phyloP scores from a whole-genome alignment of 2,329 filamentous ascomycete species.

The Colletotrichum tropicicola region DNA sequence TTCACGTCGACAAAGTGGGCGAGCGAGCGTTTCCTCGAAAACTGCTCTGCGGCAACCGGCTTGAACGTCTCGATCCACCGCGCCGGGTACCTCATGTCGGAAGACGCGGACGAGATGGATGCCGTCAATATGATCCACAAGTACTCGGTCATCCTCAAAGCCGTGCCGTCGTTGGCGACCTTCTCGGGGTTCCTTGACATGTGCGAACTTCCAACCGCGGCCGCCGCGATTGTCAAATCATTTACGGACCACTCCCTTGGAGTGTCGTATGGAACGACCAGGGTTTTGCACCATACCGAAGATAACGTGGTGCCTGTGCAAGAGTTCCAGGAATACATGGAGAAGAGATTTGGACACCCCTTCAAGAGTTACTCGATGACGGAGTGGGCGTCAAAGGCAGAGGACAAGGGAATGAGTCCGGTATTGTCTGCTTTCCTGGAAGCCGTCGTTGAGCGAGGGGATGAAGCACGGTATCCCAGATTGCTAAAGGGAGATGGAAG shows the following conservation, averaged over 20 bases:
- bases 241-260: neutral
- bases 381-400: neutral
- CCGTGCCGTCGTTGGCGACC: neutral
- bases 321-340: neutral
- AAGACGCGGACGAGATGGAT: constrained; percentile 16
- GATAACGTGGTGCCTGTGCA: constrained; percentile 9
- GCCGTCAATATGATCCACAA: constrained; percentile 18
- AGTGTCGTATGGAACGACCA: neutral
- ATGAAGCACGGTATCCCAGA: constrained; percentile 1
- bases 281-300: constrained; percentile 8
- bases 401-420: constrained; percentile 7
- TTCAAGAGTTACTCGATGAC: neutral
- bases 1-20: constrained; percentile 46
- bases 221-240: neutral
- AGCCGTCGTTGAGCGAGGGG: neutral
- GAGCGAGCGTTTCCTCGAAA: constrained; percentile 42
- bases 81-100: constrained; percentile 28
- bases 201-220: neutral
- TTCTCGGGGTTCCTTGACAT: constrained; percentile 13
- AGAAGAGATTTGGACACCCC: neutral
- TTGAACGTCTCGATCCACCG: constrained; percentile 41
- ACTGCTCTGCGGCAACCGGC: constrained; percentile 10
- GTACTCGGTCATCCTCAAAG: neutral
- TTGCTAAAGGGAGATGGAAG: neutral
- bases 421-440: constrained; percentile 8